phyloP scores from a whole-genome alignment of 306 rosid genomes.

The Castanea sativa region DNA sequence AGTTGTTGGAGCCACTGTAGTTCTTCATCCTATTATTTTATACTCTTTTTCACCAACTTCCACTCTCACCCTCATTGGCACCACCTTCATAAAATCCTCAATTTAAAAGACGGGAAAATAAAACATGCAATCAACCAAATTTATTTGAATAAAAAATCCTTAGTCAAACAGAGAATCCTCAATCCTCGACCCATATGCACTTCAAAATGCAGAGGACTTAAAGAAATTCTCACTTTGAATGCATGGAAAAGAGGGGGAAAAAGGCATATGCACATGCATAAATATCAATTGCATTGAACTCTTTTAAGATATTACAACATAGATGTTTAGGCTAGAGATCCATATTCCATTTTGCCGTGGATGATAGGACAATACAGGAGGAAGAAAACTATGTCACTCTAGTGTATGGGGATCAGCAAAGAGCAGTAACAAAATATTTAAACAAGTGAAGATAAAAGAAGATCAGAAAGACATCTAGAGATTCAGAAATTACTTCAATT shows the following conservation, averaged over 20 bases:
- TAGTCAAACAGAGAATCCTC: no score
- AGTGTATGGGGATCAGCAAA: slow-evolving; percentile 11
- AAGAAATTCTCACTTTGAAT: not conserved
- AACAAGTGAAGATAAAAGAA: slow-evolving; percentile 14
- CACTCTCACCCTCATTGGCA: no score
- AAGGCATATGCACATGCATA: not conserved
- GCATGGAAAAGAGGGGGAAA: not conserved
- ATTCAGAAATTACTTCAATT: slow-evolving; percentile 29
- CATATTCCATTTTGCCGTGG: not conserved
- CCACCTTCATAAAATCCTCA: no score
- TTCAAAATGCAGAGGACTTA: not conserved
- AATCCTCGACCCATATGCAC: not conserved
- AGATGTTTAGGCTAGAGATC: not conserved
- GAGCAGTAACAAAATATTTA: slow-evolving; percentile 18
- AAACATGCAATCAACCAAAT: no score
- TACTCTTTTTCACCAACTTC: no score
- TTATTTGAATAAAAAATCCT: no score
- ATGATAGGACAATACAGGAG: not conserved
- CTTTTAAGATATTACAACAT: not conserved
- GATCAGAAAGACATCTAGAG: slow-evolving; percentile 25
- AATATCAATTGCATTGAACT: not conserved
- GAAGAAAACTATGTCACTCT: slow-evolving; percentile 17
- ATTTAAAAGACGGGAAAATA: no score
- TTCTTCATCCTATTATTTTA: no score
- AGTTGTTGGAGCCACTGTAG: no score